Base-by-base conservation (phyloP, 2,329 filamentous ascomycete genomes). In the Alternaria conjuncta region DNA sequence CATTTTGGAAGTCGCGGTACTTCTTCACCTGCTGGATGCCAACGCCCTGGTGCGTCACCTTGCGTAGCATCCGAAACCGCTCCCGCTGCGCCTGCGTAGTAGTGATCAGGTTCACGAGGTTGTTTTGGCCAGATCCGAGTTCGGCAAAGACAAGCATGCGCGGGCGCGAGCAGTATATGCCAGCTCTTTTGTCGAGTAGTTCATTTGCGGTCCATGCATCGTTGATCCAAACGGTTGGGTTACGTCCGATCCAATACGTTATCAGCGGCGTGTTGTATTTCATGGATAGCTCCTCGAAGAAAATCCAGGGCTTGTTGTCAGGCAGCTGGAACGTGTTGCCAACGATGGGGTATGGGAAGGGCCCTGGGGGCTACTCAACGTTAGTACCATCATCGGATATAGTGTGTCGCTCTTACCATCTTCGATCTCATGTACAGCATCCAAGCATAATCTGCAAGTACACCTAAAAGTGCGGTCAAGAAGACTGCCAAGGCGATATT, bases 1-100 rank as follows among this genome's bases (percentile, higher is more conserved):
- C 83, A 69, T 88, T 86, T 71, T 89, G 87, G 62, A 88, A 88
- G 2, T 84, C 81, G 3, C 87, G 80, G 61, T 89, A 89, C 10
- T 65, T 65, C 57, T 82, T 83, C 8, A 88, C 86, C 15, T 86
- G 83, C 79, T 89, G 87, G 12, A 79, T 76, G 8, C 77, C 77
- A 10, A 80, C 76, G 12, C 75, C 75, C 28, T 77, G 72, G 18
- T 80, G 78, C 54, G 68, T 79, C n/a, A 79, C 36, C 59, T 79
- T 79, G 8, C 77, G 67, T 46, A 73, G 68, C 4, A 74, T 66
- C 26, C 77, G 72, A 55, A 76, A 80, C 0, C 75, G 73, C 11
- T 78, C 75, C 21, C 78, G 59, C 30, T 78, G 68, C 21, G 67
- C 66, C 6, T 67, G 72, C 0, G 75, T 78, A 12, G 68, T 72